Conservation (phyloP, 2,329 filamentous ascomycete species). For the Neonectria magnoliae region DNA sequence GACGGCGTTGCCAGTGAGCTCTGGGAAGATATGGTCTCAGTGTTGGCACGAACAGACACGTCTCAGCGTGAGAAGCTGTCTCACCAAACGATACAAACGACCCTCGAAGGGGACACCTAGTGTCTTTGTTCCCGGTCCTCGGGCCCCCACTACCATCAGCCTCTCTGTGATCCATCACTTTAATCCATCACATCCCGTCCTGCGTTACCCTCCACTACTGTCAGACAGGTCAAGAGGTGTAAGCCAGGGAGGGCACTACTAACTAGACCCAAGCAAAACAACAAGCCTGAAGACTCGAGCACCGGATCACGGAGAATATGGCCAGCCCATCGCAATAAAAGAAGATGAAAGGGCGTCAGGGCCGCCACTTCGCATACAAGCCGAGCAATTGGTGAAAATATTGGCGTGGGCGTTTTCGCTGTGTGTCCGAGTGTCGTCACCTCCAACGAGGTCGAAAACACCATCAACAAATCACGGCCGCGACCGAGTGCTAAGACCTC, state of each 20-base stretch:
- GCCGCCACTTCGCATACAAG: neutral
- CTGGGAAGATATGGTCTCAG: too few relatives aligned
- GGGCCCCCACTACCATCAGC: neutral
- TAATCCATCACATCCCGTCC: neutral
- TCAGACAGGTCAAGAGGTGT: neutral
- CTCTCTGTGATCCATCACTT: neutral
- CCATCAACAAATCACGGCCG: slow-evolving; percentile 10
- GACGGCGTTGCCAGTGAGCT: too few relatives aligned
- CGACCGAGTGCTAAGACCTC: neutral
- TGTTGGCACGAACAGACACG: too few relatives aligned
- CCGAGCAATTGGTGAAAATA: neutral
- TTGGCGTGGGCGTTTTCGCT: neutral
- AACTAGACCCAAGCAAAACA: too few relatives aligned
- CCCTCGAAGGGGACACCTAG: too few relatives aligned
- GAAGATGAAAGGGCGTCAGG: neutral
- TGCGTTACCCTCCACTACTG: neutral
- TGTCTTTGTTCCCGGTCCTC: neutral
- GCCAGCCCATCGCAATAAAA: too few relatives aligned
- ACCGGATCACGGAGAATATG: too few relatives aligned
- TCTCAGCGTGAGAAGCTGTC: too few relatives aligned
- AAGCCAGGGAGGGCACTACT: too few relatives aligned
- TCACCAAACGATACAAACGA: too few relatives aligned
- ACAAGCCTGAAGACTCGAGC: too few relatives aligned
- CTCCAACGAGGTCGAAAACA: neutral
- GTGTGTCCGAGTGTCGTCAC: neutral